Conservation (phyloP, 345 rosid species). For the Hibiscus trionum region DNA sequence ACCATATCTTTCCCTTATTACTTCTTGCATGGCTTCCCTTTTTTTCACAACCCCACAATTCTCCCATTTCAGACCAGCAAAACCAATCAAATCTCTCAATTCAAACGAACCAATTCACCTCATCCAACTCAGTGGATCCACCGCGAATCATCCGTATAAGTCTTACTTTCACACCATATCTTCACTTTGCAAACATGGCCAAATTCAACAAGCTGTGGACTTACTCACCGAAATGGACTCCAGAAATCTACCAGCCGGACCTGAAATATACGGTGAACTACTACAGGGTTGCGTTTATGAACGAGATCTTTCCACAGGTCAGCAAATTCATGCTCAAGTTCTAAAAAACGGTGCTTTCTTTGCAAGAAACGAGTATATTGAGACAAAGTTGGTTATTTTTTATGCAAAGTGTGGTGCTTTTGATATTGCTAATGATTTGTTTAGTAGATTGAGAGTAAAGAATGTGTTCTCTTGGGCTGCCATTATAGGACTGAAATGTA, state of each 20-base stretch:
- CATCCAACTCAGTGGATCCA: constrained; percentile 10
- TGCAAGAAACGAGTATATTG: constrained; percentile 50
- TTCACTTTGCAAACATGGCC: constrained; percentile 30
- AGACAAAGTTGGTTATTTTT: constrained; percentile 58
- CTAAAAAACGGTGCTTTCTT: constrained; percentile 50
- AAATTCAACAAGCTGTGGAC: constrained; percentile 44
- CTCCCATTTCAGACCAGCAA: constrained; percentile 16
- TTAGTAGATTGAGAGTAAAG: constrained; percentile 33
- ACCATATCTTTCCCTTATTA: neutral
- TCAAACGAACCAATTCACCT: neutral
- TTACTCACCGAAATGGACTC: constrained; percentile 49
- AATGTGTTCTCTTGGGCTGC: constrained; percentile 90
- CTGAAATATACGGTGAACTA: constrained; percentile 59
- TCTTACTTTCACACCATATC: constrained; percentile 4
- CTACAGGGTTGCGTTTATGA: constrained; percentile 65
- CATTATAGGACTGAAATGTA: constrained; percentile 54
- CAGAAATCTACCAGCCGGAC: constrained; percentile 30
- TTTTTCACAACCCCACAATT: constrained; percentile 20
- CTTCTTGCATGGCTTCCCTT: constrained; percentile 34
- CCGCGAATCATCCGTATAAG: neutral
- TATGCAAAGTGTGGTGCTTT: constrained; percentile 53
- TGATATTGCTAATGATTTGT: constrained; percentile 36
- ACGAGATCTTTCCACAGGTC: constrained; percentile 47
- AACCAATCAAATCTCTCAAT: constrained; percentile 4
- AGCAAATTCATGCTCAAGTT: constrained; percentile 69